Evolutionary conservation across 139 green algal species (phyloP).

Genomic region (Axilococcus clingmanii): DNA sequence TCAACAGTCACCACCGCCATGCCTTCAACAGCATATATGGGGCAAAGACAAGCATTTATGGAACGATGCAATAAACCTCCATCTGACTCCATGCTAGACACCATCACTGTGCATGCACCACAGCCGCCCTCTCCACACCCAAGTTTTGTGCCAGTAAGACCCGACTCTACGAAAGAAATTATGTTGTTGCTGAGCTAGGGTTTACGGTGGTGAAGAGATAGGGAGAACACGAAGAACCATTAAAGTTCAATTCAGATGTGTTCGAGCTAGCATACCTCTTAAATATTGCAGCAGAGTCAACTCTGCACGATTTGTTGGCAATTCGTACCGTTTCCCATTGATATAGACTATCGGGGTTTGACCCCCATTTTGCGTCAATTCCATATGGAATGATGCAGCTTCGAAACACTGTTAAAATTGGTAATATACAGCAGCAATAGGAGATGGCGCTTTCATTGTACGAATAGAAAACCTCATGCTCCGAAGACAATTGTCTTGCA

Average conservation of each 20-base stretch:
- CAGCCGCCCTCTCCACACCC: constrained; percentile 93
- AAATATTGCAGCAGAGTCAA: constrained; percentile 75
- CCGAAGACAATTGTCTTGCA: no score
- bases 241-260: no score
- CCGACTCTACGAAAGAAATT: constrained; percentile 63
- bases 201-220: no score
- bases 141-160: constrained; percentile 88
- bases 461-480: no score
- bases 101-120: constrained; percentile 93
- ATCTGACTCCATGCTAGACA: constrained; percentile 52
- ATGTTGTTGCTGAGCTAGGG: no score
- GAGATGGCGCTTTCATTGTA: no score
- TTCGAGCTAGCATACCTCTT: constrained; percentile 39
- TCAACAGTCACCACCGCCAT: constrained; percentile 89
- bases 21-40: constrained; percentile 86
- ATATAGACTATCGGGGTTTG: constrained; percentile 53
- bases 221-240: no score
- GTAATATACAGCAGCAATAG: no score
- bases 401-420: no score
- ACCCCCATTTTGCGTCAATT: not conserved
- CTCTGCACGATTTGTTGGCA: constrained; percentile 63
- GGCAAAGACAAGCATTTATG: constrained; percentile 91
- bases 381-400: not conserved
- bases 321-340: constrained; percentile 64
- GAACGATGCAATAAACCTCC: constrained; percentile 55